A percentile compares a stretch with the other conserved stretches of the same genome.
Evolutionary conservation across 2,329 filamentous ascomycete species (phyloP).

Genomic region (Fusarium transvaalense): DNA sequence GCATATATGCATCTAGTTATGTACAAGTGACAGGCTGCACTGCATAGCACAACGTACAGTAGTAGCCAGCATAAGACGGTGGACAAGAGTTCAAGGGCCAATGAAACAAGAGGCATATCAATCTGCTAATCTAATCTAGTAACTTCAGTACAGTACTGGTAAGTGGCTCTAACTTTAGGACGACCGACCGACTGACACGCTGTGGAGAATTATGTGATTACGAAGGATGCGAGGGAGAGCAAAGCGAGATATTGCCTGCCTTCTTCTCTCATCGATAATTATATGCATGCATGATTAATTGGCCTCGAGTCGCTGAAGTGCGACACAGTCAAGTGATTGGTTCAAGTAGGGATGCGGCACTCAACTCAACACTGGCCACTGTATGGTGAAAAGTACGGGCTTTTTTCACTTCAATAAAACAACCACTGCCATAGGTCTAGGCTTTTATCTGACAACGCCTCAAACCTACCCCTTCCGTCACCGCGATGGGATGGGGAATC

Average conservation of each 20-base stretch:
- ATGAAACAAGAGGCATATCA: slow-evolving; percentile 10
- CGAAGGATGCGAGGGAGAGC: slow-evolving; percentile 22
- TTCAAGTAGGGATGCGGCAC: slow-evolving; percentile 25
- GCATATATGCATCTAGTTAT: slow-evolving; percentile 14
- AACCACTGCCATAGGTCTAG: slow-evolving; percentile 25
- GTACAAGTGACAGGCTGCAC: slow-evolving; percentile 33
- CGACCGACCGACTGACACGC: not conserved
- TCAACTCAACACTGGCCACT: slow-evolving; percentile 23
- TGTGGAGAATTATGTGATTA: slow-evolving; percentile 15
- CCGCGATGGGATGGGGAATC: slow-evolving; percentile 25
- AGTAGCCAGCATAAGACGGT: slow-evolving; percentile 5
- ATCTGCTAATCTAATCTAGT: slow-evolving; percentile 14
- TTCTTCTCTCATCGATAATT: not conserved
- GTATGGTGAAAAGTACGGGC: slow-evolving; percentile 15
- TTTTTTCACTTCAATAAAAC: slow-evolving; percentile 23
- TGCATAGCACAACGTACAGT: slow-evolving; percentile 17
- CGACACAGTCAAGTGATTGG: slow-evolving; percentile 38
- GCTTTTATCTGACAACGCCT: slow-evolving; percentile 21
- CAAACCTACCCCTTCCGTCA: slow-evolving; percentile 25
- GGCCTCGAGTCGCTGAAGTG: slow-evolving; percentile 36
- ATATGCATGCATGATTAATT: slow-evolving; percentile 47
- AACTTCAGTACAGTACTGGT: slow-evolving; percentile 14
- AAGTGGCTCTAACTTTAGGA: not conserved
- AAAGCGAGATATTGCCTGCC: slow-evolving; percentile 29
- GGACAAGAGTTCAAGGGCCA: slow-evolving; percentile 9